A percentile compares a stretch with the other conserved stretches of the same genome.
These are phyloP conservation scores for Fusarium phyllophilum DNA, from an alignment of 2,329 filamentous ascomycete species.

Conservation along the genomic window DNA sequence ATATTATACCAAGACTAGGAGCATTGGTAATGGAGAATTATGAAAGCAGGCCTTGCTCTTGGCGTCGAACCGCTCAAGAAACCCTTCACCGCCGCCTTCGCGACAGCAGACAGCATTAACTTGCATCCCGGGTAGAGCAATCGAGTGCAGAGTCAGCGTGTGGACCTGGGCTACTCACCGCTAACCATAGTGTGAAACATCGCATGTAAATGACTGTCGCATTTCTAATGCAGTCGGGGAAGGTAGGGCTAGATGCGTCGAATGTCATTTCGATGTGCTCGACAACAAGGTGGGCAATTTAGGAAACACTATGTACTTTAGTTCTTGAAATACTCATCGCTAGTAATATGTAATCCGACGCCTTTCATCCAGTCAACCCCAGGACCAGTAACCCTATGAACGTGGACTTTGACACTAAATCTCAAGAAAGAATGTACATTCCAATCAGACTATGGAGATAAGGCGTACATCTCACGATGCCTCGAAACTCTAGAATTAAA, in stretches of 20 bases:
- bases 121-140: too few species aligned
- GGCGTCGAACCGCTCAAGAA: too few species aligned
- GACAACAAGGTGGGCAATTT: fast-evolving
- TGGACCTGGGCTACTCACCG: fast-evolving
- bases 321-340: neutral
- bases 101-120: too few species aligned
- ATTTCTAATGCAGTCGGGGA: neutral
- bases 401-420: too few species aligned
- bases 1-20: fast-evolving
- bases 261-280: neutral
- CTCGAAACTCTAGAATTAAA: fast-evolving
- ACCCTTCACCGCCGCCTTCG: too few species aligned
- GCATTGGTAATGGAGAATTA: neutral
- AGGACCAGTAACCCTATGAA: too few species aligned
- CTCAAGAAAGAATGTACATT: neutral
- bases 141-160: neutral
- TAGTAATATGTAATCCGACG: neutral
- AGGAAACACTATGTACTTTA: neutral
- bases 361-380: neutral
- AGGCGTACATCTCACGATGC: neutral
- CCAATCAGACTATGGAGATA: neutral
- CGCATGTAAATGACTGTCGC: fast-evolving
- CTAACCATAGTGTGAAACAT: neutral
- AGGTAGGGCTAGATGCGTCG: neutral
- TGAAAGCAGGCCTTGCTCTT: neutral